phyloP scores from a whole-genome alignment of 306 rosid genomes.

The Ceratonia siliqua region DNA sequence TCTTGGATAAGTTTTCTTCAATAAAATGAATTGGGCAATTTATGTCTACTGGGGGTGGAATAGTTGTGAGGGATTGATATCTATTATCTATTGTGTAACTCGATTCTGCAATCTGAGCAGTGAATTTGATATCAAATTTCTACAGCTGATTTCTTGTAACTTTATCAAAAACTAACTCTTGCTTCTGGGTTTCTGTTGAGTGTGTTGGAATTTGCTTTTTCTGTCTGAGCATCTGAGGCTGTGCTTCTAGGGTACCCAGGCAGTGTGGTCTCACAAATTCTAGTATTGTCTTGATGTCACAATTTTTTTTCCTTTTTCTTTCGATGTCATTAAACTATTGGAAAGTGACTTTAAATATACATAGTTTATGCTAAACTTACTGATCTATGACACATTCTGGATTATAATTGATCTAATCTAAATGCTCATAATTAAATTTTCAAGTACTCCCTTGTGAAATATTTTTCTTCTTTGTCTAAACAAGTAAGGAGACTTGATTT shows the following conservation, averaged over 20 bases:
- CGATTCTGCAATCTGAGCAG: background rate
- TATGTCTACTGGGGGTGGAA: background rate
- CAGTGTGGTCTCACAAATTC: background rate
- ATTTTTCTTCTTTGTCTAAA: no score
- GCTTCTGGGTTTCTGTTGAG: background rate
- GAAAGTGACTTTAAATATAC: background rate
- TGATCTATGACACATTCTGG: background rate
- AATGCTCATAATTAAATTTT: background rate
- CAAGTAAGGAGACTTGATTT: no score
- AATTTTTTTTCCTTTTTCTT: background rate
- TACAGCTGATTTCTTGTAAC: background rate
- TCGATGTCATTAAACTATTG: background rate
- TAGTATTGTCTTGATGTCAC: background rate
- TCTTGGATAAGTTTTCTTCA: no score
- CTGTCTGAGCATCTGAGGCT: background rate
- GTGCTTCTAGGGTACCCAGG: background rate
- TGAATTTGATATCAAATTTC: background rate
- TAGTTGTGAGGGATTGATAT: background rate
- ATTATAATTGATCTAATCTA: background rate
- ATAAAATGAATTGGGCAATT: no score
- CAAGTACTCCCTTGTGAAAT: background rate
- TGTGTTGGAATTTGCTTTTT: background rate
- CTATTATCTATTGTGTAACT: background rate
- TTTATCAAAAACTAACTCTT: background rate
- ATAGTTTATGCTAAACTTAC: slow-evolving; percentile 1